phyloP scores from a whole-genome alignment of 768 basidiomycete genomes.

The Lyophyllum atratum region DNA sequence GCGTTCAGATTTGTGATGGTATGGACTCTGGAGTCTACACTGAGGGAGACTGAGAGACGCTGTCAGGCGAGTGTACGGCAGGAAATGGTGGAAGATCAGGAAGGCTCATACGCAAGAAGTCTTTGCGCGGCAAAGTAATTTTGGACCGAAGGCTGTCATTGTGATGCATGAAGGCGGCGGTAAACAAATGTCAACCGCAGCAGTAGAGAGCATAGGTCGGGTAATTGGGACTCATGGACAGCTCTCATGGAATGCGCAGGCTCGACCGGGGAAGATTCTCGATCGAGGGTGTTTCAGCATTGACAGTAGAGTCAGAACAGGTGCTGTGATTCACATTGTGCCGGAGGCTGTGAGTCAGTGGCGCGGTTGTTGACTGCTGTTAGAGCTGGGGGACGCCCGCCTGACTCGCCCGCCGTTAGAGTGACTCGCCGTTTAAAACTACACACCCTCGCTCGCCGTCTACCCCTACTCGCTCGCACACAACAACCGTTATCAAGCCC shows the following conservation, averaged over 20 bases:
- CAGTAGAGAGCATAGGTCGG: neutral
- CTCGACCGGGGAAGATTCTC: neutral
- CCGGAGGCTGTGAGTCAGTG: constrained; percentile 25
- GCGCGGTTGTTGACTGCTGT: constrained; percentile 21
- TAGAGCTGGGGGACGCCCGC: constrained; percentile 17
- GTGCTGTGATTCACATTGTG: constrained; percentile 1
- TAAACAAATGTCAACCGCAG: neutral
- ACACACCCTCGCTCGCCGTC: neutral
- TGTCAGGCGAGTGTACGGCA: neutral
- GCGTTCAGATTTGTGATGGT: neutral
- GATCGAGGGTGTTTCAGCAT: neutral
- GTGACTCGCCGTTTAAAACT: constrained; percentile 18
- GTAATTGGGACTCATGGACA: neutral
- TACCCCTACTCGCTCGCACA: neutral
- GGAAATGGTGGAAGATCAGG: neutral
- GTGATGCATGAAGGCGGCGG: neutral
- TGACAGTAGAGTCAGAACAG: constrained; percentile 7
- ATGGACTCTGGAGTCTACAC: neutral
- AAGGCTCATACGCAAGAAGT: neutral
- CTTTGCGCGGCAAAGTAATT: neutral
- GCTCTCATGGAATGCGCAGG: neutral
- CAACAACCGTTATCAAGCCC: neutral
- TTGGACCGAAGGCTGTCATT: neutral
- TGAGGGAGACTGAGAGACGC: neutral
- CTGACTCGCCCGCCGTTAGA: constrained; percentile 22